Percentiles rank a stretch among this genome's conserved stretches.
Conservation (phyloP, 129 eudicot genomes). For the Centella asiatica region DNA sequence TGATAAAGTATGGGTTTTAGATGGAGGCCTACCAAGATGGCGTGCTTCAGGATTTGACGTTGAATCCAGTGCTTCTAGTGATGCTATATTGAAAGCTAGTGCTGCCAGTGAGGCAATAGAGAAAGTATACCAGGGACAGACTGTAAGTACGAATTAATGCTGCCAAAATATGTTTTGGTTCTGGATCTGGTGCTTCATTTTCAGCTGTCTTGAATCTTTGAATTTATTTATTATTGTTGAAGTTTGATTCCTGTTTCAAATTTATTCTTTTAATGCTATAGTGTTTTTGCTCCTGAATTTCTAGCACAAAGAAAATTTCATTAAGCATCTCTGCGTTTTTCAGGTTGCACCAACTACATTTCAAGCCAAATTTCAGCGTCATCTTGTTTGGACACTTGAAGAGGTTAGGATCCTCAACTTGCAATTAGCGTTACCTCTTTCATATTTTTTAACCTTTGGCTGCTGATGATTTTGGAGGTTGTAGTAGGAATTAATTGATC, state of each 20-base stretch:
- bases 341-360: slow-evolving; percentile 91
- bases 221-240: not conserved
- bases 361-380: slow-evolving; percentile 68
- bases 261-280: slow-evolving; percentile 3
- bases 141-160: slow-evolving; percentile 35
- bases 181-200: slow-evolving; percentile 1
- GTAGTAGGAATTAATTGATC: not conserved
- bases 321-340: slow-evolving; percentile 9
- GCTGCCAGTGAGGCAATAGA: slow-evolving; percentile 97
- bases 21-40: slow-evolving; percentile 98
- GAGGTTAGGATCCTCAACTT: slow-evolving; percentile 46
- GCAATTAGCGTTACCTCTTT: not conserved
- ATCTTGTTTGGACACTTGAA: slow-evolving; percentile 87
- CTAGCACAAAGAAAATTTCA: not conserved
- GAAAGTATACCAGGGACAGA: slow-evolving; percentile 83
- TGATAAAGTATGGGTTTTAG: slow-evolving; percentile 94
- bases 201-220: not conserved
- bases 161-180: not conserved
- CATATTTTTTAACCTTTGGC: not conserved
- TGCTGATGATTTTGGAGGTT: not conserved
- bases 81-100: slow-evolving; percentile 84
- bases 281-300: not conserved
- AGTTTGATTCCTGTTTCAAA: too few species aligned
- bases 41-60: slow-evolving; percentile 93
- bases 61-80: slow-evolving; percentile 88